Evolutionary conservation across 106 monocot species (phyloP), one percentile per base, ranked within the genome.

Genomic region (Amphibolis antarctica): DNA sequence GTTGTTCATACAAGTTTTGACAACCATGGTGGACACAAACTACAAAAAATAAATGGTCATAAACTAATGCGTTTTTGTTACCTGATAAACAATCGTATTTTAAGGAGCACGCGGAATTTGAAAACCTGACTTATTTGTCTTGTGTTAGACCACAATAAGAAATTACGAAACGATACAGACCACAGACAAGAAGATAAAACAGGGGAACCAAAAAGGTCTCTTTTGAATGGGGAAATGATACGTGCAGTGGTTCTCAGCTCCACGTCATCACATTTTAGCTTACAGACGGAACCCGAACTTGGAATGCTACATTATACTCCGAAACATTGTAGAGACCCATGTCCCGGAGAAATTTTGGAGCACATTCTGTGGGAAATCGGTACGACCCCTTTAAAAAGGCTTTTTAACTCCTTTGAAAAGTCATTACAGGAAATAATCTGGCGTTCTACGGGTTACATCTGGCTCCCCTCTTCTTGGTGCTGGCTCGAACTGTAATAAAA

Each of bases 391-490:
- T 49, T 30, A 0, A 29, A n/a, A n/a, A n/a, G n/a, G n/a, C n/a
- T n/a, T n/a, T n/a, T n/a, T n/a, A n/a, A n/a, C n/a, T n/a, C n/a
- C n/a, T n/a, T n/a, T n/a, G n/a, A n/a, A n/a, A 59, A 48, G 23
- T 47, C 66, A 14, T 91, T 71, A 91, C 36, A 91, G 73, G 65
- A 91, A 91, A 55, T 91, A 91, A 75, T 91, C 91, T 9, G 91
- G 91, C 47, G 91, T 91, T 79, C 86, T 76, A 1, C 91, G 83
- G 10, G 91, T 91, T n/a, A 86, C 91, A 74, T 91, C 91, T 20
- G 91, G 91, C 55, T 91, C 91, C 10, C 91, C 91, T 81, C 91
- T 91, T 61, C 91, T 86, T 4, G 91, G 91, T 0, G 91, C 91
- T 7, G 86, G 91, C 43, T 91, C 91, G 77, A 91, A 91, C 91